phyloP scores from a whole-genome alignment of 192 early-diverging fungal species.

The Coemansia sp. region DNA sequence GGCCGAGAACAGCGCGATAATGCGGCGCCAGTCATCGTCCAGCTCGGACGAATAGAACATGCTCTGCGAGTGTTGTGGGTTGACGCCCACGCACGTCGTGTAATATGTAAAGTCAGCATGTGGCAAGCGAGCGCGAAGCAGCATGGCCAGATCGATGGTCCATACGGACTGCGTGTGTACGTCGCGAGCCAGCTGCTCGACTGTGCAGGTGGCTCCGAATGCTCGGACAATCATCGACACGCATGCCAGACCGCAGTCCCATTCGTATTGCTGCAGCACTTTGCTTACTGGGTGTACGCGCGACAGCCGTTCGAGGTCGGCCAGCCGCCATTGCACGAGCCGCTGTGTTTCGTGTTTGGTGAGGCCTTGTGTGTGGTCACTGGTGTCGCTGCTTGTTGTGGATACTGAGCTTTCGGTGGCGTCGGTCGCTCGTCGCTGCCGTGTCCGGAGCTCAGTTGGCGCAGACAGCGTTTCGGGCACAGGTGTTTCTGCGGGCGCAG shows the following conservation, averaged over 20 bases:
- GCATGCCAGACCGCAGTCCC: conserved; percentile 91
- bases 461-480: neutral
- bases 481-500: neutral
- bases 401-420: neutral
- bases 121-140: conserved; percentile 65
- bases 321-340: conserved; percentile 31
- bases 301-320: conserved; percentile 42
- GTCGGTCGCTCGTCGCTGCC: neutral
- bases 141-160: conserved; percentile 87
- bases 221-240: conserved; percentile 76
- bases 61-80: conserved; percentile 64
- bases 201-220: conserved; percentile 57
- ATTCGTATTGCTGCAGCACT: conserved; percentile 54
- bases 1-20: conserved; percentile 74
- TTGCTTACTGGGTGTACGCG: conserved; percentile 52
- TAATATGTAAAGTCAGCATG: conserved; percentile 88
- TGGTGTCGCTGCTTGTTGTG: neutral
- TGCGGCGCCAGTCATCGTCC: conserved; percentile 68
- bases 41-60: conserved; percentile 72
- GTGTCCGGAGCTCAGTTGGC: neutral
- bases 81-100: conserved; percentile 81
- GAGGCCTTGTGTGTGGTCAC: neutral
- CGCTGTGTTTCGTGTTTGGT: conserved; percentile 32
- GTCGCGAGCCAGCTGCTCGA: conserved; percentile 59
- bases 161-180: conserved; percentile 69